These are phyloP conservation scores for Rubia peregrina DNA, from an alignment of 305 asterid genomes.

Conservation along the genomic window DNA sequence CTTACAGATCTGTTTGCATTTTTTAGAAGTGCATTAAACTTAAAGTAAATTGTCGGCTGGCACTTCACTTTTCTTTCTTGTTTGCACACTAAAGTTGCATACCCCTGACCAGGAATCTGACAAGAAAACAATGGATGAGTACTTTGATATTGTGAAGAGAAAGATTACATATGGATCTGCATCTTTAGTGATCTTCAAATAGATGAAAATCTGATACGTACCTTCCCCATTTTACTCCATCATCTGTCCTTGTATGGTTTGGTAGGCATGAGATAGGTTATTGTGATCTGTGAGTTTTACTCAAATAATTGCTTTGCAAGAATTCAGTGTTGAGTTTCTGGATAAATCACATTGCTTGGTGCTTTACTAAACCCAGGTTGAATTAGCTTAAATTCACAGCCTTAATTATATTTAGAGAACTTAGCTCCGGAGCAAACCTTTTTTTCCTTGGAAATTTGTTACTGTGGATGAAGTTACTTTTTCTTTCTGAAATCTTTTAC, in stretches of 20 bases:
- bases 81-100: neutral
- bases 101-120: neutral
- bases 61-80: neutral
- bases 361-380: neutral
- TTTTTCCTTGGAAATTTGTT: neutral
- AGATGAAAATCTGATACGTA: neutral
- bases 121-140: neutral
- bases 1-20: neutral
- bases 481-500: constrained; percentile 7
- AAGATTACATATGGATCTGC: neutral
- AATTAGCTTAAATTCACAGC: neutral
- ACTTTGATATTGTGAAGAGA: neutral
- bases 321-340: no score
- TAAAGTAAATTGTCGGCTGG: neutral
- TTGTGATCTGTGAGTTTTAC: neutral
- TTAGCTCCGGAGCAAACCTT: neutral
- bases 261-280: neutral
- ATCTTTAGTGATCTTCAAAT: neutral
- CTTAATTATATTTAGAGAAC: neutral
- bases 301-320: neutral
- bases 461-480: neutral
- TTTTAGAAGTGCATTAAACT: neutral
- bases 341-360: neutral
- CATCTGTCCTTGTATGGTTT: neutral
- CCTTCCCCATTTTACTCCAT: neutral